Conservation (phyloP, 192 early-diverging fungal genomes). For the Coemansia sp. region DNA sequence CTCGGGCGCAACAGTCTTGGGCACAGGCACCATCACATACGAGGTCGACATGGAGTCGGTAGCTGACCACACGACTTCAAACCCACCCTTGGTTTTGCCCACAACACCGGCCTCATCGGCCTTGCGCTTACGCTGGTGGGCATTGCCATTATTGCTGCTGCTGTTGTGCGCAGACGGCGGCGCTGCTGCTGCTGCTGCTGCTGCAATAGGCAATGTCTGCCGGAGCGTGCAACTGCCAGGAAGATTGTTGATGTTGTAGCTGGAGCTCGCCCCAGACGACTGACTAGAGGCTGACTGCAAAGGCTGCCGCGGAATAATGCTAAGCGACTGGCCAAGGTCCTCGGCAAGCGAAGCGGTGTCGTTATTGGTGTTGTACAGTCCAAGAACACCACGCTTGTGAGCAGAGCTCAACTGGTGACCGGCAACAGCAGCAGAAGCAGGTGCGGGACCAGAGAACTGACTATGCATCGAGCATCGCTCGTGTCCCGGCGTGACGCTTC, state of each 20-base stretch:
- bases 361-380: constrained; percentile 30
- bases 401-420: constrained; percentile 34
- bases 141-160: background rate
- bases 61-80: constrained; percentile 52
- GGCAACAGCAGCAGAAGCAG: background rate
- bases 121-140: constrained; percentile 47
- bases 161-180: constrained; percentile 3
- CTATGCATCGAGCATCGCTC: constrained; percentile 35
- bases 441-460: constrained; percentile 19
- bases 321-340: constrained; percentile 40
- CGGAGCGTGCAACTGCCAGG: constrained; percentile 21
- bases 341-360: constrained; percentile 32
- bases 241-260: constrained; percentile 36
- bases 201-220: constrained; percentile 14
- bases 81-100: constrained; percentile 50
- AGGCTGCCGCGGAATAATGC: constrained; percentile 21
- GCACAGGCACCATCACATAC: constrained; percentile 53
- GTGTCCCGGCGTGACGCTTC: constrained; percentile 17
- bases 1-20: constrained; percentile 36
- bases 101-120: constrained; percentile 50
- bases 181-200: constrained; percentile 9
- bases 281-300: constrained; percentile 40
- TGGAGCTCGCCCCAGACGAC: constrained; percentile 46
- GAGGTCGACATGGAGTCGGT: constrained; percentile 48
- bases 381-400: constrained; percentile 45